Conservation (phyloP, 2,329 filamentous ascomycete species). For the Ramularia endophylla region DNA sequence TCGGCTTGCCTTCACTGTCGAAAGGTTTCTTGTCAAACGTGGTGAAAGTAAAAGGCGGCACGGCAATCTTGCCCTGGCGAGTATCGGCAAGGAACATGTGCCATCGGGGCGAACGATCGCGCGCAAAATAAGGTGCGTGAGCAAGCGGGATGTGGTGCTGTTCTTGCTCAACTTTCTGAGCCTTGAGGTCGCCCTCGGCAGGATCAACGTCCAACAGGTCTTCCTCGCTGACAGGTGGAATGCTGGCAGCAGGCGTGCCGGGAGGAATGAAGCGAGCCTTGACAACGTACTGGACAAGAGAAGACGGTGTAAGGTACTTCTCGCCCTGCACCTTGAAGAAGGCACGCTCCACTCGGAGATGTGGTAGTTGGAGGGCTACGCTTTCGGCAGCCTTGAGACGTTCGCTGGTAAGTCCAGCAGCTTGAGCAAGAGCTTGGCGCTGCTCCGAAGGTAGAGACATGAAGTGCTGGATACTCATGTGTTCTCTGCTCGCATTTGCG, state of each 20-base stretch:
- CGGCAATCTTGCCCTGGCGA: slow-evolving; percentile 92
- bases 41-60: slow-evolving; percentile 92
- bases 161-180: slow-evolving; percentile 61
- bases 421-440: slow-evolving; percentile 66
- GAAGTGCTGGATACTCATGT: slow-evolving; percentile 77
- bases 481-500: slow-evolving; percentile 52
- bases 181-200: slow-evolving; percentile 85
- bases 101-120: slow-evolving; percentile 86
- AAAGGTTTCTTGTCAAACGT: slow-evolving; percentile 88
- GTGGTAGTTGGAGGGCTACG: slow-evolving; percentile 78
- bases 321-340: slow-evolving; percentile 99
- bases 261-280: slow-evolving; percentile 93
- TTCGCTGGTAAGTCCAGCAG: slow-evolving; percentile 63
- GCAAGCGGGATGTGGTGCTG: slow-evolving; percentile 75
- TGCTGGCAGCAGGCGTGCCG: slow-evolving; percentile 56
- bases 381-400: slow-evolving; percentile 71
- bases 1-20: slow-evolving; percentile 69
- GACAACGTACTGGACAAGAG: slow-evolving; percentile 87
- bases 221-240: slow-evolving; percentile 67
- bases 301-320: slow-evolving; percentile 83
- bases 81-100: slow-evolving; percentile 90
- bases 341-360: slow-evolving; percentile 77
- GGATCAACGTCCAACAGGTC: slow-evolving; percentile 90
- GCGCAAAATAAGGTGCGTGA: slow-evolving; percentile 82
- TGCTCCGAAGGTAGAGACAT: slow-evolving; percentile 75